Base-by-base conservation (phyloP, 108 stramenopile species). In the Cylindrotheca fusiformis region DNA sequence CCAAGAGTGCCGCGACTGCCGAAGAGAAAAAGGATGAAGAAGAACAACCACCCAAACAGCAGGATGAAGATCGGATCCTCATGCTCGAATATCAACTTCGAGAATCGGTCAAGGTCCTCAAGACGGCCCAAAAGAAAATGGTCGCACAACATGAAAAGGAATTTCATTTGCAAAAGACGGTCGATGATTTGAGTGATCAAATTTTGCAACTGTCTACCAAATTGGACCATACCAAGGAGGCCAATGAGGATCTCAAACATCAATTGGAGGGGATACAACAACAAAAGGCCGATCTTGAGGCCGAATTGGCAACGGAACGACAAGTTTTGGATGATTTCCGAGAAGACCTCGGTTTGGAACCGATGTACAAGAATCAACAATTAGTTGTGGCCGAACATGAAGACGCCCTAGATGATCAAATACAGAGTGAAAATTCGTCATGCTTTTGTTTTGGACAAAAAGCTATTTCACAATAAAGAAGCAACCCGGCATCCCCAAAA, bases 71-170 rank as follows among this genome's bases (percentile, higher is more conserved):
- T 41, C 36, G 36, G 6, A 41, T 41, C 36, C 14, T 41, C 10
- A 41, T 41, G 36, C 36, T 41, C 36, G 36, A 41, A 41, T 41
- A 41, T 14, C 36, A 41, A 41, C 14, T 41, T 6, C 36, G 36
- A 10, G 36, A 41, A 14, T 41, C 36, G 6, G 36, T 41, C 36
- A 41, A 41, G 36, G 36, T 41, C 36, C 14, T 41, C 10, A 41
- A 41, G 36, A 41, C 36, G 36, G 36, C 36, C 36, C 36, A 41
- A 41, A 41, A 41, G 36, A 41, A 41, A 41, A 41, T 41, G 36
- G 36, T 41, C 10, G 36, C 36, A 6, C 36, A 41, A 41, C 36
- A 41, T 41, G 36, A 41, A 14, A 41, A 41, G 36, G 36, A 41
- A 41, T 41, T 41, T 14, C 36, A 41, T 14, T 14, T 41, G 10